These are phyloP conservation scores for Panaeolus cyanescens DNA, from an alignment of 768 basidiomycete genomes.

Conservation along the genomic window DNA sequence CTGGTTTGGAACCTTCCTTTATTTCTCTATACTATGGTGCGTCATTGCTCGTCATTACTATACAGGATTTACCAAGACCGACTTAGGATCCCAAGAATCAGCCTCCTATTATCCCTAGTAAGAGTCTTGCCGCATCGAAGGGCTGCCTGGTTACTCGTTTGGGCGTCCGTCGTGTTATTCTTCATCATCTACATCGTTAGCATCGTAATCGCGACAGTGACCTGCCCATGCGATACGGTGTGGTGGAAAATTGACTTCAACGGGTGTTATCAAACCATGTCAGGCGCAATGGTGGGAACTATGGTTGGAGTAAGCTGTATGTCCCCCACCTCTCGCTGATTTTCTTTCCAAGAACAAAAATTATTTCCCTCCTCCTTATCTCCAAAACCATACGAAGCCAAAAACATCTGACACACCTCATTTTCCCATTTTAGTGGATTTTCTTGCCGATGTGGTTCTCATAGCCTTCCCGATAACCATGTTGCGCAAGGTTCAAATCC, in stretches of 20 bases:
- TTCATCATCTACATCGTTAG: constrained; percentile 7
- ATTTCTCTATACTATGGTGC: constrained; percentile 12
- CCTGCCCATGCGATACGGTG: constrained; percentile 3
- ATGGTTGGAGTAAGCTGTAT: background rate
- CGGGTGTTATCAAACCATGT: constrained; percentile 3
- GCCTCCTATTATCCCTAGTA: constrained; percentile 13
- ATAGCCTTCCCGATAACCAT: constrained; percentile 25
- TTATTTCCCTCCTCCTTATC: too few relatives aligned
- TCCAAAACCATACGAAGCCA: background rate
- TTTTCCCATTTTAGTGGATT: constrained; percentile 16
- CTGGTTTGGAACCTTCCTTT: constrained; percentile 8
- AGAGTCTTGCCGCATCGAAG: constrained; percentile 12
- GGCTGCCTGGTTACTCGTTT: constrained; percentile 6
- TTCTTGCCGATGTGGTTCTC: constrained; percentile 24
- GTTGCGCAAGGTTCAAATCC: constrained; percentile 24
- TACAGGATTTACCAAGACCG: background rate
- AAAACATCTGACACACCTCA: too few relatives aligned
- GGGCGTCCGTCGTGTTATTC: constrained; percentile 9
- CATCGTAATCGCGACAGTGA: constrained; percentile 6
- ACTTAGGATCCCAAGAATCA: constrained; percentile 14
- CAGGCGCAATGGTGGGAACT: background rate
- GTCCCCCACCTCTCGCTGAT: too few relatives aligned
- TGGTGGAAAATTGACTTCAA: constrained; percentile 6
- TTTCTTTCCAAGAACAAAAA: too few relatives aligned
- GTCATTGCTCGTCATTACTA: background rate